Conservation (phyloP, 2,329 filamentous ascomycete species). For the Claviceps purpurea region DNA sequence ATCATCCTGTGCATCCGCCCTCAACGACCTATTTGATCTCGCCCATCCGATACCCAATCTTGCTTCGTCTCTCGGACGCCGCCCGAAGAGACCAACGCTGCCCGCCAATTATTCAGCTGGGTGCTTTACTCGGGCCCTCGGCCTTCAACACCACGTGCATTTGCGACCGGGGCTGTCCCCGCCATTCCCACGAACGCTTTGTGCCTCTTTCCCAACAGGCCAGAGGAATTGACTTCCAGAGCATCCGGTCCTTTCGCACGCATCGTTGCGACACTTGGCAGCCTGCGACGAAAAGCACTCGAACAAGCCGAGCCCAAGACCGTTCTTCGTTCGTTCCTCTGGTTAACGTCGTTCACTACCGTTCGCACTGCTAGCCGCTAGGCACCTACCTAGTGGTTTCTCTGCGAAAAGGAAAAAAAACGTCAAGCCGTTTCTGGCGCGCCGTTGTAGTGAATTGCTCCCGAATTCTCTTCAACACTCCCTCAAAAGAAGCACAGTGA, state of each 20-base stretch:
- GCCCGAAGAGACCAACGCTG: not conserved
- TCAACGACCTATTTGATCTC: not conserved
- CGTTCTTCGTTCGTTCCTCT: not conserved
- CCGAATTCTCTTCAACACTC: not conserved
- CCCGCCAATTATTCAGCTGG: not conserved
- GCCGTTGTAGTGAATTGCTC: not conserved
- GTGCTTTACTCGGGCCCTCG: not conserved
- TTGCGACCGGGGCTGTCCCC: constrained; percentile 1
- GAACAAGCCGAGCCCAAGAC: not conserved
- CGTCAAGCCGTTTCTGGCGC: not conserved
- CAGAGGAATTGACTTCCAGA: not conserved
- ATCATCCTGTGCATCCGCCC: not conserved
- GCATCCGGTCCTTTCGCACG: not conserved
- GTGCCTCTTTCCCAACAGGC: not conserved
- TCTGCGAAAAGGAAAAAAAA: not conserved
- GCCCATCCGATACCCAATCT: not conserved
- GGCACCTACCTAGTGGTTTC: not conserved
- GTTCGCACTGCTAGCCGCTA: not conserved
- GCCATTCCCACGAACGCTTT: not conserved
- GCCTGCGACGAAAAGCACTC: not conserved
- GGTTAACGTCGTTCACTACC: not conserved
- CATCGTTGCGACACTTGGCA: not conserved
- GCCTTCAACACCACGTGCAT: not conserved
- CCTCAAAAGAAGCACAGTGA: not conserved
- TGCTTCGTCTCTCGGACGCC: not conserved